Conservation (phyloP, 208 protist species). For the Leishmania arabica region DNA sequence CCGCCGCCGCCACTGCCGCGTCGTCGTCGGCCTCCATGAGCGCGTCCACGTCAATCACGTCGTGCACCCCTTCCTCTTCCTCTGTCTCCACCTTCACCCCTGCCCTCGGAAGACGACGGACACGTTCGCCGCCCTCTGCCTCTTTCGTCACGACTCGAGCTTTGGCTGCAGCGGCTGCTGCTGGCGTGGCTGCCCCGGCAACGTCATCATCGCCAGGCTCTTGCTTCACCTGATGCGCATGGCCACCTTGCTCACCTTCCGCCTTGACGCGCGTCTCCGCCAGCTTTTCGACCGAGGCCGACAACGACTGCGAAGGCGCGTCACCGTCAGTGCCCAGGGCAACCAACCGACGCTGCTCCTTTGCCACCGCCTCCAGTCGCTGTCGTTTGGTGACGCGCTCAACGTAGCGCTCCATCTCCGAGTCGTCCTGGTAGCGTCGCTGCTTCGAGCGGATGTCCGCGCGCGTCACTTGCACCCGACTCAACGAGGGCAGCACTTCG, state of each 20-base stretch:
- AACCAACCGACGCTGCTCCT: conserved; percentile 26
- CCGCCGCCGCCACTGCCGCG: conserved; percentile 20
- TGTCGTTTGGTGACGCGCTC: conserved; percentile 50
- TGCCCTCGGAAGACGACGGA: not conserved
- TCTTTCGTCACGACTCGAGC: conserved; percentile 2
- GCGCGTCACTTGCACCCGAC: conserved; percentile 63
- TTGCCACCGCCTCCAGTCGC: conserved; percentile 50
- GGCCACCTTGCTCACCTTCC: not conserved
- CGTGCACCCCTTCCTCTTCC: not conserved
- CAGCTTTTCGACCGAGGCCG: not conserved
- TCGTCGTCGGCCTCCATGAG: conserved; percentile 74
- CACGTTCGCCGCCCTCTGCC: not conserved
- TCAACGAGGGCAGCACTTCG: conserved; percentile 60
- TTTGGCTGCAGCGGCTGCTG: not conserved
- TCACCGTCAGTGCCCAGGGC: not conserved
- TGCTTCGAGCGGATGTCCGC: conserved; percentile 57
- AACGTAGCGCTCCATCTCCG: conserved; percentile 40
- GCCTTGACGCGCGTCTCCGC: not conserved
- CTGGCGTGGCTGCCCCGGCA: not conserved
- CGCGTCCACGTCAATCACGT: conserved; percentile 78
- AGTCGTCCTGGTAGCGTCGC: conserved; percentile 72
- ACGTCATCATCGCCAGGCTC: conserved; percentile 8
- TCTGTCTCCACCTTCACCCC: not conserved
- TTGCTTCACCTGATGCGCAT: conserved; percentile 23
- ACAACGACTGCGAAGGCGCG: not conserved